Evolutionary conservation across 1,284 basidiomycete species (phyloP), one percentile per base, ranked within the genome.

Genomic region (Ganoderma meredithae): DNA sequence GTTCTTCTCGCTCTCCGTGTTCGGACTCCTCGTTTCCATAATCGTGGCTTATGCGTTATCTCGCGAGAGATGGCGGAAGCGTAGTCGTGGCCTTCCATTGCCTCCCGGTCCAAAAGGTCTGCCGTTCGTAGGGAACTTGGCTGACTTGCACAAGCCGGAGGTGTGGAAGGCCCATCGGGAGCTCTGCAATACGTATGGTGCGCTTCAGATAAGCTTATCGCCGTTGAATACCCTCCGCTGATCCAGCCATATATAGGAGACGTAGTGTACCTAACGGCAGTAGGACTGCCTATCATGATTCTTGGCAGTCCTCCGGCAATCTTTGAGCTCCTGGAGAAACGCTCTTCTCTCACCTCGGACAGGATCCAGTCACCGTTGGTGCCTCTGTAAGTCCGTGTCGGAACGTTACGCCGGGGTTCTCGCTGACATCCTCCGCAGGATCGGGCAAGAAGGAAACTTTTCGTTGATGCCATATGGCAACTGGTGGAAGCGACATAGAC

Each of bases 281-380:
- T 73, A 12, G 71, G 71, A 22, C 25, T 59, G 40, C 64, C 40
- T 4, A 62, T 72, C 12, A 39, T 75, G n/a, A 31, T 74, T 27
- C 31, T 76, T 6, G 69, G 65, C 41, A 69, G 70, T 19, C 33
- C 65, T 2, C 55, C 68, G 44, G 70, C 65, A 0, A 69, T 67
- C 7, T 27, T 63, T 22, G 75, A 74, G 55, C 62, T 73, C 5
- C 25, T 75, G 31, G 73, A 75, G 39, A 72, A 71, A 64, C 67
- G 68, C 12, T 71, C 71, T 2, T 31, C 65, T 1, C 63, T 62
- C n/a, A 69, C 72, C 44, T 73, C 71, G 3, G 65, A 67, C 31
- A 41, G 73, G 47, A 60, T 49, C 33, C 52, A 62, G 17, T 36
- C 55, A 22, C 56, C 62, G 22, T 19, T 67, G n/a, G 41, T 58